Evolutionary conservation across 2,329 filamentous ascomycete genomes (phyloP), one percentile per base, ranked within the genome.

Genomic region (Aspergillus chevalieri): DNA sequence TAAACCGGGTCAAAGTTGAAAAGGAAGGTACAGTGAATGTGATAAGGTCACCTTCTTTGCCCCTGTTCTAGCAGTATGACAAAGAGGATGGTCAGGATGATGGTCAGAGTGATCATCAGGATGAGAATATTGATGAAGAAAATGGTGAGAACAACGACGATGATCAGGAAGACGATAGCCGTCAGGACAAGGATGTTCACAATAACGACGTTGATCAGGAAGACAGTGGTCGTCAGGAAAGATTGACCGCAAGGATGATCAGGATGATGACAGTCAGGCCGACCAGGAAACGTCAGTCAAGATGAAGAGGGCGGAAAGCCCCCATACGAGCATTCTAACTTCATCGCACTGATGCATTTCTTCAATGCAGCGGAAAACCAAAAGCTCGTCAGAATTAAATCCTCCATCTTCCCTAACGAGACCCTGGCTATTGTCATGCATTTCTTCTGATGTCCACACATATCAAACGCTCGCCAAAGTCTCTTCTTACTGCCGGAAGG

Each of bases 401-500:
- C 57, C n/a, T n/a, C 17, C 12, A 22, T 44, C 1, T 33, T 59
- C 17, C 53, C 57, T 4, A 57, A 55, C 19, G 57, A 59, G 44
- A 51, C 56, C 19, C 14, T 59, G 41, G 26, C 46, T 9, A 22
- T 24, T 10, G 49, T 59, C 44, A 57, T 59, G 57, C 41, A 50
- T 8, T 43, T 46, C n/a, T 47, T 47, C 52, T 4, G 57, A 59
- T 46, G 26, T 41, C 5, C 49, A 21, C 22, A 59, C 57, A 5
- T 57, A 51, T 26, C 44, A 48, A 9, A 36, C 28, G 2, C 47
- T 59, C 28, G 46, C 47, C 21, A 52, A 36, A 28, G 28, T 49
- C 17, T 57, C 53, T 7, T 33, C 52, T 15, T 53, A 46, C 21
- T 56, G 53, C 38, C 49, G 46, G 12, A 33, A 49, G 17, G 12